These are phyloP conservation scores for Ormosia emarginata DNA, from an alignment of 306 rosid genomes.

Conservation along the genomic window DNA sequence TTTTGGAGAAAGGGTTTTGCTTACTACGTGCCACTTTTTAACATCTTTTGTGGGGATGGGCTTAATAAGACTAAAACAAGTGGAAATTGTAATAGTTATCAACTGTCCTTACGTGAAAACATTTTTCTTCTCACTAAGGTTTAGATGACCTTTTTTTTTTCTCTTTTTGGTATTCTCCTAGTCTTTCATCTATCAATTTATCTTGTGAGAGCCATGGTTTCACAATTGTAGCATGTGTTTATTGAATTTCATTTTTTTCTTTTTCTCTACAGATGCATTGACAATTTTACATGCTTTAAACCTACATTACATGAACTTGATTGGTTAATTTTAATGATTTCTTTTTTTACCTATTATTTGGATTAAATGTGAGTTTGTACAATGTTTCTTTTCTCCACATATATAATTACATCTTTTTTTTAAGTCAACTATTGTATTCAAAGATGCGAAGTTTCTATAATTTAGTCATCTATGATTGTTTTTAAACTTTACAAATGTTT, in stretches of 20 bases:
- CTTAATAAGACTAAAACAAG: not conserved
- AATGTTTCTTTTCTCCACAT: not conserved
- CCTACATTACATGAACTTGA: not conserved
- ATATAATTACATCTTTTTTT: not conserved
- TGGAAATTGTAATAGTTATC: not conserved
- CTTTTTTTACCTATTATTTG: not conserved
- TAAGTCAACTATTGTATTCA: no score
- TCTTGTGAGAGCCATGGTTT: not conserved
- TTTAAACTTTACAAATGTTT: not conserved
- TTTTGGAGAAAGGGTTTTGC: not conserved
- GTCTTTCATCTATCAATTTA: not conserved
- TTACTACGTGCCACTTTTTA: not conserved
- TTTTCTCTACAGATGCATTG: not conserved
- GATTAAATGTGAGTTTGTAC: not conserved
- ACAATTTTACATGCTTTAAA: not conserved
- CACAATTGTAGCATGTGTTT: not conserved
- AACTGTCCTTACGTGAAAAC: not conserved
- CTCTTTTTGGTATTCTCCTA: not conserved
- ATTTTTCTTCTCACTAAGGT: not conserved
- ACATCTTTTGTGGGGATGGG: not conserved
- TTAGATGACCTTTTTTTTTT: not conserved
- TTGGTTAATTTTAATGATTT: not conserved
- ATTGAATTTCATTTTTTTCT: not conserved
- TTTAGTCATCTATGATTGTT: not conserved
- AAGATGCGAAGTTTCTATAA: not conserved